These are phyloP conservation scores for Fusarium acutatum DNA, from an alignment of 2,329 filamentous ascomycete species.

Conservation along the genomic window DNA sequence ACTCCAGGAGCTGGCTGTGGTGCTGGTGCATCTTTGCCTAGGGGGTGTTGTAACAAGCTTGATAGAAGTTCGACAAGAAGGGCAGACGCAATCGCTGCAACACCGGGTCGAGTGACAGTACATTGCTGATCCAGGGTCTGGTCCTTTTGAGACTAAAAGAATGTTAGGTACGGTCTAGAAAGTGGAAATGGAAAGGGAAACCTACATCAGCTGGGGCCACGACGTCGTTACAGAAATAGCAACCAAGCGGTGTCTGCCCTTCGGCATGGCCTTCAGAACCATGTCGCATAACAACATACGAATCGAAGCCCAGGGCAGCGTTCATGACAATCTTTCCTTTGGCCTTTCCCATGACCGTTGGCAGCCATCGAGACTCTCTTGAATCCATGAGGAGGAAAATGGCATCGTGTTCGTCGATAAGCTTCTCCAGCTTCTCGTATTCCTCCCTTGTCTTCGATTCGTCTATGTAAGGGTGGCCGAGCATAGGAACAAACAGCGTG, in stretches of 20 bases:
- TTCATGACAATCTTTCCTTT: constrained; percentile 96
- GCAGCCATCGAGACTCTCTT: constrained; percentile 92
- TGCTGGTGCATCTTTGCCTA: constrained; percentile 69
- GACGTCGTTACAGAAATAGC: constrained; percentile 99
- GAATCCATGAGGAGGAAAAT: constrained; percentile 99
- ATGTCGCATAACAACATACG: constrained; percentile 96
- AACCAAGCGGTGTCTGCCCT: constrained; percentile 77
- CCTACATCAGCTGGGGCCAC: constrained; percentile 92
- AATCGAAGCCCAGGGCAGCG: constrained; percentile 94
- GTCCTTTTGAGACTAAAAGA: constrained; percentile 82
- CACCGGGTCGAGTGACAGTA: constrained; percentile 92
- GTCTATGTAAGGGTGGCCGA: constrained; percentile 86
- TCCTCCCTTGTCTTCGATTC: constrained; percentile 74
- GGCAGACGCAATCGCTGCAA: constrained; percentile 91
- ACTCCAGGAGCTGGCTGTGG: constrained; percentile 53
- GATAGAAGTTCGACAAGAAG: constrained; percentile 90
- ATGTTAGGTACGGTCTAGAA: not conserved
- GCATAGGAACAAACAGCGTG: constrained; percentile 90
- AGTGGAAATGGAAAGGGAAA: constrained; percentile 41
- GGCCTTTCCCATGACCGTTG: constrained; percentile 94
- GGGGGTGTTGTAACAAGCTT: constrained; percentile 86
- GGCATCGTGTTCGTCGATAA: constrained; percentile 87
- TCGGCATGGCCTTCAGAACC: constrained; percentile 70
- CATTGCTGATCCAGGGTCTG: constrained; percentile 98
- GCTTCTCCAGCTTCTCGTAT: constrained; percentile 75